Evolutionary conservation across 352 stramenopile genomes (phyloP), one percentile per base, ranked within the genome.

Genomic region (Plasmopara viticola): DNA sequence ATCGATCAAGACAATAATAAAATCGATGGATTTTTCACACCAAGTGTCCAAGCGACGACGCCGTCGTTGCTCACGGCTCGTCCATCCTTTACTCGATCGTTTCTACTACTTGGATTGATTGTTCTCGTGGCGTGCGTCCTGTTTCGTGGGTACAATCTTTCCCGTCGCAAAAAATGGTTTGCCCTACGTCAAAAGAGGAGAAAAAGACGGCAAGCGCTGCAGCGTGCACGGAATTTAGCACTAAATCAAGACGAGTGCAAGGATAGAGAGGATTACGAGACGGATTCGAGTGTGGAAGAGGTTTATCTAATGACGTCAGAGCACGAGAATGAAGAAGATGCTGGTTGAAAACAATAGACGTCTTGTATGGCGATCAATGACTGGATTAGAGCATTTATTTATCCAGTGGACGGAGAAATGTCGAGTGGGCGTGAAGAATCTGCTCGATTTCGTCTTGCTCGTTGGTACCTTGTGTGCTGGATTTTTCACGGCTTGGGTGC

Each of bases 81-180:
- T 30, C 56, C 85, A 49, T 78, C 71, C 10, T 73, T 54, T 63
- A 63, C 80, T 29, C 18, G 64, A 40, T 51, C 76, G 14, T 20
- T 81, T 40, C 47, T 86, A 37, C 49, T 83, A 8, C 9, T 70
- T 0, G 56, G 54, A 2, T 61, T 84, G 41, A 61, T 64, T 34
- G 45, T 83, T 30, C 54, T 88, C 39, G 73, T 52, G n/a, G 73
- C 58, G 2, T 64, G 67, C n/a, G 61, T 86, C 9, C 61, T 72
- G 4, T 29, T 74, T 35, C 74, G 73, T 2, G 62, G 78, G 17
- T 76, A 66, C 38, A 84, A 67, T 6, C 55, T 74, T 7, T 73
- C 73, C 41, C 71, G 64, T n/a, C 69, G 73, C 28, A 85, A 82
- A 33, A 66, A 25, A 7, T 75, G 70, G 73, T 74, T 74, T 38